A percentile compares a stretch with the other conserved stretches of the same genome.
Evolutionary conservation across 352 stramenopile species (phyloP).

Genomic region (Albugo candida): DNA sequence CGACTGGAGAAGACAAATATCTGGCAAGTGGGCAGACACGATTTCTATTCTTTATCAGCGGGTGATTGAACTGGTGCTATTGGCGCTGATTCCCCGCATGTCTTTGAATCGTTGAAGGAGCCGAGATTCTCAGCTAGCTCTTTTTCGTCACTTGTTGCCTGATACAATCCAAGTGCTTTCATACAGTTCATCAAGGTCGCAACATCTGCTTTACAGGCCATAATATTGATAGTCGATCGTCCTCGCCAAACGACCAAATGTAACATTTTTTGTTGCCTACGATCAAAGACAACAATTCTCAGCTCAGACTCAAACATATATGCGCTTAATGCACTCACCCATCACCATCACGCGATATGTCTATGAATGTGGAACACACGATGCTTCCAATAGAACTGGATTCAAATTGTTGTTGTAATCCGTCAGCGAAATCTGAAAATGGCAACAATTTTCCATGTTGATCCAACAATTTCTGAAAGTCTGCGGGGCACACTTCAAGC

Average conservation of each 20-base stretch:
- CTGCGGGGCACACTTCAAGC: conserved; percentile 27
- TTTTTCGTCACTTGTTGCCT: conserved; percentile 5
- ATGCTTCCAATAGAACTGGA: conserved; percentile 53
- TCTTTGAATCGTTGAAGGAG: too few species aligned
- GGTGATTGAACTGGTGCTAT: too few species aligned
- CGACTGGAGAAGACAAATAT: conserved; percentile 21
- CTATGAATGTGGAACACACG: conserved; percentile 50
- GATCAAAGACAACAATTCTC: neutral
- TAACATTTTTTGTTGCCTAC: conserved; percentile 51
- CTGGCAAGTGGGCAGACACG: too few species aligned
- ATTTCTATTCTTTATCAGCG: too few species aligned
- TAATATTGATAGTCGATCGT: conserved; percentile 72
- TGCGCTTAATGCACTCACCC: neutral
- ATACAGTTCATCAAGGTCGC: conserved; percentile 55
- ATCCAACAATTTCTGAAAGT: conserved; percentile 77
- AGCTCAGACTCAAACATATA: conserved; percentile 6
- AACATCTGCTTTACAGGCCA: conserved; percentile 66
- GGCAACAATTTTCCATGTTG: conserved; percentile 61
- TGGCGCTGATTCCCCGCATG: too few species aligned
- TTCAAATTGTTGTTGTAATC: conserved; percentile 25
- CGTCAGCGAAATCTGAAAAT: conserved; percentile 60
- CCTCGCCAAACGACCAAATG: conserved; percentile 74
- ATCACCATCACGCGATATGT: neutral
- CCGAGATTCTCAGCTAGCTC: too few species aligned
- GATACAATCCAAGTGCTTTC: conserved; percentile 70